Evolutionary conservation across 768 basidiomycete genomes (phyloP), one percentile per base, ranked within the genome.

Genomic region (Russula brevipes): DNA sequence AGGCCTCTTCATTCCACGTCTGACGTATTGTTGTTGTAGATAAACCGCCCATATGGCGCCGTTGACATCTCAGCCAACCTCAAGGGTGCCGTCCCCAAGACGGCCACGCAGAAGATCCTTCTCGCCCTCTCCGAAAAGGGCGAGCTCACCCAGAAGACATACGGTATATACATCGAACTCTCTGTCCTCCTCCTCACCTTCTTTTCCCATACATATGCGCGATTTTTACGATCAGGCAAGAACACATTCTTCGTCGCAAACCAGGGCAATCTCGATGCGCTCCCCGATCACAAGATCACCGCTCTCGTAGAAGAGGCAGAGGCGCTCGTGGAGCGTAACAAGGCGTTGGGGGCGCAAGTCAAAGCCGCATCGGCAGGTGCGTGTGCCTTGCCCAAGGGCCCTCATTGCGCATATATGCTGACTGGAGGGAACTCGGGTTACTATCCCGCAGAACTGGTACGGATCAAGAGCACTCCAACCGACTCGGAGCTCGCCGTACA

Each of bases 21-120:
- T 24, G 6, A 17, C 24, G 60, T 60, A 19, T 56, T 52, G 46
- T 46, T 49, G 7, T 9, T 19, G 24, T 69, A 94, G 91, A 91
- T 93, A 84, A 96, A 96, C 74, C 82, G 93, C n/a, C 93, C 93
- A 6, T 95, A 87, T 70, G 93, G 93, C 8, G 92, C 91, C 64
- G 93, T 94, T 41, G 94, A 97, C 72, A 86, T 96, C 5, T 82
- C 89, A 16, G 91, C 93, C 10, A 97, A 97, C 74, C 76, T 97
- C 36, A 95, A 95, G 74, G 91, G 91, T 55, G 87, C 87, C 10
- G 86, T 96, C 5, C 85, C 91, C 7, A 97, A 97, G 72, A 76
- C 91, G 2, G 79, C 86, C 2, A 86, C 87, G 0, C 91, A 93
- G 71, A 97, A 96, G 76, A 88, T 95, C 51, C 79, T 96, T 14